A percentile compares a stretch with the other conserved stretches of the same genome.
Evolutionary conservation across 345 rosid species (phyloP).

Genomic region (Gossypium bickii): DNA sequence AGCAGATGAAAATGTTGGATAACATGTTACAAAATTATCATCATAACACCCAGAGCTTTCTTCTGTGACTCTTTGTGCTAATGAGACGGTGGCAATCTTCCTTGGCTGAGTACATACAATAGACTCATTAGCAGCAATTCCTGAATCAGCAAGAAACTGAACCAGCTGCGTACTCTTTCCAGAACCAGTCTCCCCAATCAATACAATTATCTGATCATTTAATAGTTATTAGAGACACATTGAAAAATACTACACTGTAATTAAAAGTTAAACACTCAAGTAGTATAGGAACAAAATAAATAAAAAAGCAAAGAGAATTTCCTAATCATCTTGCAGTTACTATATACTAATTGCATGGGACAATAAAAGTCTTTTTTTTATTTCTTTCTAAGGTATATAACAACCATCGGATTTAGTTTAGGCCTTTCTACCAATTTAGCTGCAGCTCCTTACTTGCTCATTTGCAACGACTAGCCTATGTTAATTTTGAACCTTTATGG

Average conservation of each 20-base stretch:
- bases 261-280: not conserved
- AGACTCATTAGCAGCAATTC: conserved; percentile 48
- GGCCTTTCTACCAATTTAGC: conserved; percentile 13
- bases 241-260: not conserved
- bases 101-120: conserved; percentile 89
- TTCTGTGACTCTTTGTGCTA: conserved; percentile 67
- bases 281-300: conserved; percentile 4
- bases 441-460: not conserved
- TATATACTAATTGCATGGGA: not conserved
- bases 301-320: not conserved
- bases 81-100: conserved; percentile 74
- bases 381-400: conserved; percentile 9
- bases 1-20: conserved; percentile 55
- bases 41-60: conserved; percentile 68
- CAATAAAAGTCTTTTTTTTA: not conserved
- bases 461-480: not conserved
- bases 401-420: not conserved
- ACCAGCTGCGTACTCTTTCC: conserved; percentile 95
- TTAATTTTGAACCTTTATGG: not conserved
- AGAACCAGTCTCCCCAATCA: conserved; percentile 95
- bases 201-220: conserved; percentile 53
- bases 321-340: not conserved
- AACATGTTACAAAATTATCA: conserved; percentile 42
- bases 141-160: conserved; percentile 91
- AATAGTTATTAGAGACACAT: conserved; percentile 10